Evolutionary conservation across 805 yeast genomes (phyloP), one percentile per base, ranked within the genome.

Genomic region (Kregervanrija pseudodelftensis): DNA sequence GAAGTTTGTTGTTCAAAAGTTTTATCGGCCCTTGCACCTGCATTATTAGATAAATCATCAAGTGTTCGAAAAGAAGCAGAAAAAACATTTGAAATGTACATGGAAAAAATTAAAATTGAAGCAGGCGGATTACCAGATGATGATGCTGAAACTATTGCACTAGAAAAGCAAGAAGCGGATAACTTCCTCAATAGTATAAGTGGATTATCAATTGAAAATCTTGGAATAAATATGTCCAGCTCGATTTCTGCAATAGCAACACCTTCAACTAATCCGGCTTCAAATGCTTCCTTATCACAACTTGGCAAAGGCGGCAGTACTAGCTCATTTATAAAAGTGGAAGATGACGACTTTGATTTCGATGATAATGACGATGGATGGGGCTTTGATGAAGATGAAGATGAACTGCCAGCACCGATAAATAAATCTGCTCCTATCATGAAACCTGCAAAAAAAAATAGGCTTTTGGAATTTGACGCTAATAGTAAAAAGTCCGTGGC

Each of bases 1-100:
- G 84, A 78, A 12, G 82, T 87, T 37, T 82, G 88, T 45, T 85
- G 95, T 45, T 79, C 82, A 17, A 86, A 83, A 58, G 76, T 90
- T 13, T 65, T 93, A 44, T 91, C 95, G 0, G 87, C 88, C 2
- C 75, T 93, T 45, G 89, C 96, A 0, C 85, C 93, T 1, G 79
- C 93, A 1, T 67, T 91, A 45, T 72, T 91, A 57, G 98, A 93
- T 61, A 74, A 72, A 43, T 82, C 87, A 10, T 64, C 68, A 5
- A 74, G 76, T 43, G 90, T 91, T 3, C 71, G 98, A 47, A 63
- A 63, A 0, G 85, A 83, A 56, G 95, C 96, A 0, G 77, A 77
- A 52, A 63, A 70, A 38, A 74, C 88, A 0, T 80, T 91, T 51
- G 80, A 82, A 28, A 46, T 72, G 28, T 83, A 85, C 56, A 67